phyloP scores from a whole-genome alignment of 257 asterid genomes.

The Nicotiana paniculata region DNA sequence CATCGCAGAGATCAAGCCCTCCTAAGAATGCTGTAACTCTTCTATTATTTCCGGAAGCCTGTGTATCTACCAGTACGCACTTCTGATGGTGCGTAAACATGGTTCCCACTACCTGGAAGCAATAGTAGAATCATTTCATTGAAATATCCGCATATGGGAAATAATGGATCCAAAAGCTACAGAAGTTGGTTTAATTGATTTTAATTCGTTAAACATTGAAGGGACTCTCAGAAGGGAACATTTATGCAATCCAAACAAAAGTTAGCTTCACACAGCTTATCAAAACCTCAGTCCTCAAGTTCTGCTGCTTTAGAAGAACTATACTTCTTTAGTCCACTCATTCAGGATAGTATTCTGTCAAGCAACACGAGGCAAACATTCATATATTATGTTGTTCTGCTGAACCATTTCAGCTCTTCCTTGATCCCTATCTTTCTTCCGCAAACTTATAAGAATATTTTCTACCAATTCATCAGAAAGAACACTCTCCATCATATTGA shows the following conservation, averaged over 20 bases:
- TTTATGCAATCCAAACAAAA: background rate
- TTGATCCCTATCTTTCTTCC: background rate
- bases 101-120: slow-evolving; percentile 70
- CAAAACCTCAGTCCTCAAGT: background rate
- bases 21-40: slow-evolving; percentile 84
- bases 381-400: background rate
- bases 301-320: background rate
- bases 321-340: background rate
- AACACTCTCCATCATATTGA: background rate
- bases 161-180: background rate
- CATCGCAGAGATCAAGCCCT: slow-evolving; percentile 94
- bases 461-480: background rate
- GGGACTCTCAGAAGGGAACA: background rate
- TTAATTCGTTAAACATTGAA: background rate
- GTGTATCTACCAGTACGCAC: slow-evolving; percentile 85
- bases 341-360: background rate
- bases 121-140: slow-evolving; percentile 8
- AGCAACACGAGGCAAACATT: background rate
- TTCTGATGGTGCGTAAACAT: slow-evolving; percentile 94
- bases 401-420: background rate
- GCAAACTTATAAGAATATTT: background rate
- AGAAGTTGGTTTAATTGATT: background rate
- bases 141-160: slow-evolving; percentile 17
- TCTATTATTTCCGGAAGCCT: slow-evolving; percentile 74
- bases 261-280: background rate